These are phyloP conservation scores for Tylopilus plumbeoviolaceoides DNA, from an alignment of 768 basidiomycete genomes.

Conservation along the genomic window DNA sequence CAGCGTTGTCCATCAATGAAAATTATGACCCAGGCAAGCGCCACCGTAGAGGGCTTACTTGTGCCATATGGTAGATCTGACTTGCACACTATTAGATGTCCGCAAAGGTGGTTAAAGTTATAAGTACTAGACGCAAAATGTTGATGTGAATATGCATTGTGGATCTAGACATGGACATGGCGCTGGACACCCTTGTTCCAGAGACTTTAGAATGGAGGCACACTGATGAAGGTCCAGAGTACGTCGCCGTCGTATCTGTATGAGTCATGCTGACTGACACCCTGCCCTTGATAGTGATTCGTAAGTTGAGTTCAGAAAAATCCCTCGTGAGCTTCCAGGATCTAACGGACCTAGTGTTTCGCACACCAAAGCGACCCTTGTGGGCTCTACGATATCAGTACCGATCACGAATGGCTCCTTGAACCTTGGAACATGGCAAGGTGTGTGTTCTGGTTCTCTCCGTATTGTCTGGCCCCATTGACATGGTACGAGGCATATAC, in stretches of 20 bases:
- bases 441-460: slow-evolving; percentile 35
- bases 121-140: not conserved
- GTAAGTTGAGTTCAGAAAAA: slow-evolving; percentile 43
- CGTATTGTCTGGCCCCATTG: not conserved
- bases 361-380: slow-evolving; percentile 84
- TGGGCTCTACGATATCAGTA: slow-evolving; percentile 77
- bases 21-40: slow-evolving; percentile 74
- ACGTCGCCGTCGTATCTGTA: slow-evolving; percentile 12
- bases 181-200: slow-evolving; percentile 83
- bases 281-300: slow-evolving; percentile 57
- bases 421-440: slow-evolving; percentile 93
- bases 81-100: slow-evolving; percentile 35
- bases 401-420: slow-evolving; percentile 78
- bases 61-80: slow-evolving; percentile 3
- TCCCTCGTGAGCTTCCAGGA: not conserved
- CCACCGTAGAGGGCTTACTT: not conserved
- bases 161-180: slow-evolving; percentile 87
- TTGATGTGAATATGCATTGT: slow-evolving; percentile 31
- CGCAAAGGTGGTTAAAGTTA: slow-evolving; percentile 34
- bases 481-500: slow-evolving; percentile 60
- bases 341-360: slow-evolving; percentile 54
- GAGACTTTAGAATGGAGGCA: slow-evolving; percentile 80
- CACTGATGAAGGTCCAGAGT: slow-evolving; percentile 92
- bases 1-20: slow-evolving; percentile 82
- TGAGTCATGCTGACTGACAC: slow-evolving; percentile 6